Evolutionary conservation across 257 asterid species (phyloP), one percentile per base, ranked within the genome.

Genomic region (Mitragyna speciosa): DNA sequence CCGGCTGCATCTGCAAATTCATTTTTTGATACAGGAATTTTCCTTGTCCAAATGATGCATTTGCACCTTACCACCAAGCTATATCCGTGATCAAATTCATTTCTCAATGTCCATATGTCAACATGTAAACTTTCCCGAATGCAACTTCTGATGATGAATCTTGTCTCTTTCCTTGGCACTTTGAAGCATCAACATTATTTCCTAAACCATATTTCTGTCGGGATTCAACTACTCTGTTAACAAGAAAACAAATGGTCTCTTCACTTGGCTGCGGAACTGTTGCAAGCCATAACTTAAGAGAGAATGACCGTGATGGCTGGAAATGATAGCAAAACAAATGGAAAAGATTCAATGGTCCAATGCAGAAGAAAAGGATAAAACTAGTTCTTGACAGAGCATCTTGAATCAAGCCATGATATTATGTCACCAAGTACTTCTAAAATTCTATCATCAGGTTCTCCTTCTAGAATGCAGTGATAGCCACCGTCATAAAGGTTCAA

Each of bases 401-500:
- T 91, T 74, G 89, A 70, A 85, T 95, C 97, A 65, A 95, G 97
- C 99, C 99, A 95, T 2, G 93, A 70, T 77, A 91, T 84, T 52
- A 95, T 91, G 83, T 95, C 98, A 73, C 68, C 70, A 36, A 95
- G 94, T 71, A 95, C 99, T 22, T 83, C 80, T 76, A 90, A 71
- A 77, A 95, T 95, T 76, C 92, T 87, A 66, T 93, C 97, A 84
- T 95, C 99, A 22, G 99, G 96, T 83, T 95, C 99, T 80, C 99
- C 99, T 88, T 95, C 99, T n/a, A 95, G 88, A 87, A 95, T 93
- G 80, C 95, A 90, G 87, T 95, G 99, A 83, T 90, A 93, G 12
- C 98, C 92, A 22, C 88, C 96, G 45, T 93, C 96, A 31, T 95
- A 95, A 11, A 95, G 96, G 91, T 92, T 95, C 76, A 93, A 85